phyloP scores from a whole-genome alignment of 2,329 filamentous ascomycete genomes.

The Capronia epimyces region DNA sequence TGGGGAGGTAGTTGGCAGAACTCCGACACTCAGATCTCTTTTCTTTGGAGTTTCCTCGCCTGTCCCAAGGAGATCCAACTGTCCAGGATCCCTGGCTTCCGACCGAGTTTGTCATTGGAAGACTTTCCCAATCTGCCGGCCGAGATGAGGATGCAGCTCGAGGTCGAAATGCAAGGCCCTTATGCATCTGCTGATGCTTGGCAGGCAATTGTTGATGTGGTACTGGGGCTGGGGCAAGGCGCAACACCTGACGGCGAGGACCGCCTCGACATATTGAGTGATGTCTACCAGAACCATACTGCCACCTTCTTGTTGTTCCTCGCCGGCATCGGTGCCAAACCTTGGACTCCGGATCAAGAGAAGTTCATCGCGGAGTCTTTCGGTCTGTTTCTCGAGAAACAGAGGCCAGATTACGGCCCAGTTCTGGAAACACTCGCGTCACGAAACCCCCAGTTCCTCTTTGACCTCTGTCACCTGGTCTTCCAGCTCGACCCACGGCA shows the following conservation, averaged over 20 bases:
- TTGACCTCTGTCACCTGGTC: conserved; percentile 68
- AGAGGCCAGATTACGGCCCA: conserved; percentile 73
- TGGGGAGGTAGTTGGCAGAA: conserved; percentile 90
- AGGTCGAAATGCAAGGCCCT: conserved; percentile 71
- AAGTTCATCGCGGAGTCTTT: conserved; percentile 52
- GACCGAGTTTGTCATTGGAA: conserved; percentile 65
- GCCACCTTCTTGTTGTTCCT: conserved; percentile 49
- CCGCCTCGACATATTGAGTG: conserved; percentile 53
- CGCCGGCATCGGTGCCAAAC: conserved; percentile 42
- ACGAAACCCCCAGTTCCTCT: conserved; percentile 83
- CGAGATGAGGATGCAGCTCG: conserved; percentile 55
- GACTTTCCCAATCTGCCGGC: conserved; percentile 59
- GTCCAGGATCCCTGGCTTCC: conserved; percentile 74
- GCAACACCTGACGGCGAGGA: conserved; percentile 49
- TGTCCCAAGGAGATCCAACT: conserved; percentile 72
- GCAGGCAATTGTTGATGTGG: conserved; percentile 59
- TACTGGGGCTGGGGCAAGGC: conserved; percentile 44
- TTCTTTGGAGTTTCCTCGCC: conserved; percentile 79
- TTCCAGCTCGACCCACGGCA: conserved; percentile 66
- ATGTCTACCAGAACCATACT: conserved; percentile 52
- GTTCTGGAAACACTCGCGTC: conserved; percentile 89
- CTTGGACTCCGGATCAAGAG: conserved; percentile 46
- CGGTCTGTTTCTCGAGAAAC: conserved; percentile 74
- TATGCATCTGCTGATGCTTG: conserved; percentile 84
- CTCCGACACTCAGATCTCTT: conserved; percentile 84